These are phyloP conservation scores for Psilocybe cubensis DNA, from an alignment of 768 basidiomycete genomes.

Conservation along the genomic window DNA sequence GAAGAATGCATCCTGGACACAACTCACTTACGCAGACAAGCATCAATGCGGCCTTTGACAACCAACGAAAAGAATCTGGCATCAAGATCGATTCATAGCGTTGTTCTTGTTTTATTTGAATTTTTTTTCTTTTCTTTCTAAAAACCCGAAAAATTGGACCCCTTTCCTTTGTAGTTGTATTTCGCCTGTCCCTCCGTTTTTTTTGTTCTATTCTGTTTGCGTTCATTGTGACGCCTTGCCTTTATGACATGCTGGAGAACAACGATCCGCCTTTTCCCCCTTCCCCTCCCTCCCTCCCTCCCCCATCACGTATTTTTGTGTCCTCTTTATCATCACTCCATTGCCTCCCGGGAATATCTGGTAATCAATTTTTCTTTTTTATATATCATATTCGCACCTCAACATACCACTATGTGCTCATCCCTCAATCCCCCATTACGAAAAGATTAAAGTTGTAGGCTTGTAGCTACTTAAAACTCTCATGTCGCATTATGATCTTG, in stretches of 20 bases:
- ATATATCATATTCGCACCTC: not conserved
- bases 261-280: not conserved
- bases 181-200: not conserved
- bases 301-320: not conserved
- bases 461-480: not conserved
- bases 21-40: slow-evolving; percentile 44
- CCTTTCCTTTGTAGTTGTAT: slow-evolving; percentile 1
- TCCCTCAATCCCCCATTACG: too few relatives aligned
- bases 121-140: too few relatives aligned
- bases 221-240: not conserved
- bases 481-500: not conserved
- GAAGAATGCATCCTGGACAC: slow-evolving; percentile 22
- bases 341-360: not conserved
- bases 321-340: not conserved
- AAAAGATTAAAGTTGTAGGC: not conserved
- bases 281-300: not conserved
- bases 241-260: not conserved
- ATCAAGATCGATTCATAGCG: slow-evolving; percentile 36
- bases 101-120: too few relatives aligned
- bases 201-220: not conserved
- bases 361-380: not conserved
- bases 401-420: not conserved
- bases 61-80: slow-evolving; percentile 29
- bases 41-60: slow-evolving; percentile 50
- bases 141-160: not conserved